Evolutionary conservation across 2,329 filamentous ascomycete genomes (phyloP).

Genomic region (Trichoderma koningiopsis): DNA sequence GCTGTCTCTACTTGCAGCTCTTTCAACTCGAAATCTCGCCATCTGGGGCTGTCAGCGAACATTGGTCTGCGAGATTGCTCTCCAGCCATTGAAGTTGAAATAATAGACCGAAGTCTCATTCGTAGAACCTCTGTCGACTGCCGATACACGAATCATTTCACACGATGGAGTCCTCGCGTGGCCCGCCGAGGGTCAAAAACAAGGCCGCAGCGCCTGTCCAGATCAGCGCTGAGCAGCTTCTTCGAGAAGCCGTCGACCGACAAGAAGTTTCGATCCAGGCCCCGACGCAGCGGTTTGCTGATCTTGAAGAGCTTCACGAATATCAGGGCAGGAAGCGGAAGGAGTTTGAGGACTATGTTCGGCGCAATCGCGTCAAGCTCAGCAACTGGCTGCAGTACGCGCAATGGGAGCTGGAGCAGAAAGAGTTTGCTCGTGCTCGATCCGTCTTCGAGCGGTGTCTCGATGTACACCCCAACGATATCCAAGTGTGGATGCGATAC

Average conservation of each 20-base stretch:
- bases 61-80: background rate
- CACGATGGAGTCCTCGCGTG: slow-evolving; percentile 85
- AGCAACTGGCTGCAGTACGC: slow-evolving; percentile 99
- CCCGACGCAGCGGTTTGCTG: slow-evolving; percentile 91
- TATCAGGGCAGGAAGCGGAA: slow-evolving; percentile 94
- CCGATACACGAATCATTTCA: background rate
- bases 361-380: slow-evolving; percentile 91
- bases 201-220: slow-evolving; percentile 90
- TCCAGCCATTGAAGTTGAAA: background rate
- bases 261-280: slow-evolving; percentile 87
- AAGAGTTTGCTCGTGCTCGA: slow-evolving; percentile 88
- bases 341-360: slow-evolving; percentile 97
- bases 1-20: background rate
- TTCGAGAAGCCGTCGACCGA: slow-evolving; percentile 94
- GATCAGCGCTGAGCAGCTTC: slow-evolving; percentile 95
- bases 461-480: slow-evolving; percentile 85
- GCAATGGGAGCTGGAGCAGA: slow-evolving; percentile 96
- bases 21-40: slow-evolving; percentile 34
- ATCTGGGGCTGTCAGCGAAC: background rate
- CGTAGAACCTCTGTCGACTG: background rate
- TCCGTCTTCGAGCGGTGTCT: slow-evolving; percentile 94
- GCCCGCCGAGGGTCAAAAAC: slow-evolving; percentile 96
- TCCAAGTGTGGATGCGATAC: slow-evolving; percentile 88
- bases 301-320: slow-evolving; percentile 96
- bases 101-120: background rate